Base-by-base conservation (phyloP, 768 basidiomycete genomes). In the Lactifluus piperatus region DNA sequence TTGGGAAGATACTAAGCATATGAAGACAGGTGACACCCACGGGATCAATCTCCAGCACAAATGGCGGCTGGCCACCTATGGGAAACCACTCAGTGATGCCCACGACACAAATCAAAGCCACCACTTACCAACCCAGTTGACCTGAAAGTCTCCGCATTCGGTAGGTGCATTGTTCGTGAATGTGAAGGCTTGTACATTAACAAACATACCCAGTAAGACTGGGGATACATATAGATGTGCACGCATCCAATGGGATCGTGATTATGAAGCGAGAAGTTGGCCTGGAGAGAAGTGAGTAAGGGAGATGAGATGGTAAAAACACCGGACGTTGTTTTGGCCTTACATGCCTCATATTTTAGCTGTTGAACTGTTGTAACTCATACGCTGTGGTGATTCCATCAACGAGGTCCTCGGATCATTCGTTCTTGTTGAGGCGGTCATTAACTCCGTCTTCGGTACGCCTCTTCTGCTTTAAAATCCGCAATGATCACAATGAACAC, bases 371-470 rank as follows among this genome's bases (percentile, higher is more conserved):
- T 78, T 98, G 16, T 92, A 98, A 73, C 81, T 98, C 49, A 78
- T 99, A 74, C 83, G 87, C 57, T 92, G 89, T 67, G 91, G 93
- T 70, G 80, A 81, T 55, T 81, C 86, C 18, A 84, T 92, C 65
- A 84, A 81, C 58, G 82, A 83, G 58, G 81, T 85, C 71, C 74
- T 94, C 45, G 90, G 88, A 18, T 84, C 91, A 4, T 86, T 94
- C 58, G 82, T 84, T 51, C 80, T 95, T 65, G 81, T 97, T 55
- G 90, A 93, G 71, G 94, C 97, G 72, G 83, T 95, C 22, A 81
- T 97, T 56, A 94, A 95, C 71, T 94, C 94, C 37, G 88, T 97
- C 46, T 97, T 94, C 69, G 93, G 94, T 94, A 68, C 63, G 75
- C 63, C 4, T 20, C 56, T 49, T 20, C 22, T 14, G 9, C 43